These are phyloP conservation scores for Calvatia gigantea DNA, from an alignment of 768 basidiomycete genomes.

Conservation along the genomic window DNA sequence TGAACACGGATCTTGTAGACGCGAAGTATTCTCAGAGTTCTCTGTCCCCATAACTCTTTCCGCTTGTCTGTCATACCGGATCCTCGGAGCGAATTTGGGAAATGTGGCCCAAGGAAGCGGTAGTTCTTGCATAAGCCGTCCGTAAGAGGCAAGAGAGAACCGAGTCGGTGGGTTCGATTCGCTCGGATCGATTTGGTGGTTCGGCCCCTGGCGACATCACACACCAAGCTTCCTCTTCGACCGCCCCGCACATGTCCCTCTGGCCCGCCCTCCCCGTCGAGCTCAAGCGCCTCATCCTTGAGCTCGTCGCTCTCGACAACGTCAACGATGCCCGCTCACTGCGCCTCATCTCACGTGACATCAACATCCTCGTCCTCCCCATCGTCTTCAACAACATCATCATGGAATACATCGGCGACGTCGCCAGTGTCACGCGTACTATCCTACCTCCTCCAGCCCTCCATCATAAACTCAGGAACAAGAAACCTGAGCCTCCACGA, in stretches of 20 bases:
- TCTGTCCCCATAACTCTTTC: not conserved
- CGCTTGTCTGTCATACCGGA: not conserved
- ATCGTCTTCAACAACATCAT: constrained; percentile 27
- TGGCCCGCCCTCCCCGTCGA: constrained; percentile 32
- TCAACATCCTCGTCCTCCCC: constrained; percentile 32
- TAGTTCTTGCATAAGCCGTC: too few species aligned
- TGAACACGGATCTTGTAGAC: not conserved
- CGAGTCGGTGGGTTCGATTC: not conserved
- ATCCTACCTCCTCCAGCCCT: constrained; percentile 24
- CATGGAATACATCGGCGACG: constrained; percentile 22
- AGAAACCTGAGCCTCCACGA: constrained; percentile 25
- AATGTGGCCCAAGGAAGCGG: not conserved
- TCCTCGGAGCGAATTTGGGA: constrained; percentile 9
- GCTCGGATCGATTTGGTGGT: constrained; percentile 12
- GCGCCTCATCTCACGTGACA: constrained; percentile 29
- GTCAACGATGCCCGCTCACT: constrained; percentile 23
- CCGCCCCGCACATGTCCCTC: constrained; percentile 11
- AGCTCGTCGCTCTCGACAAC: constrained; percentile 24
- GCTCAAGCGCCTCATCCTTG: constrained; percentile 29
- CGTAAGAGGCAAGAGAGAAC: not conserved
- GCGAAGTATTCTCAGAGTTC: not conserved
- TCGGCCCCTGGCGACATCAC: not conserved
- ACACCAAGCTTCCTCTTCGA: too few species aligned
- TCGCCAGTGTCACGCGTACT: constrained; percentile 27
- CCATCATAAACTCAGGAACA: constrained; percentile 25